These are phyloP conservation scores for Stagonosporopsis rhizophila DNA, from an alignment of 2,329 filamentous ascomycete genomes.

Conservation along the genomic window DNA sequence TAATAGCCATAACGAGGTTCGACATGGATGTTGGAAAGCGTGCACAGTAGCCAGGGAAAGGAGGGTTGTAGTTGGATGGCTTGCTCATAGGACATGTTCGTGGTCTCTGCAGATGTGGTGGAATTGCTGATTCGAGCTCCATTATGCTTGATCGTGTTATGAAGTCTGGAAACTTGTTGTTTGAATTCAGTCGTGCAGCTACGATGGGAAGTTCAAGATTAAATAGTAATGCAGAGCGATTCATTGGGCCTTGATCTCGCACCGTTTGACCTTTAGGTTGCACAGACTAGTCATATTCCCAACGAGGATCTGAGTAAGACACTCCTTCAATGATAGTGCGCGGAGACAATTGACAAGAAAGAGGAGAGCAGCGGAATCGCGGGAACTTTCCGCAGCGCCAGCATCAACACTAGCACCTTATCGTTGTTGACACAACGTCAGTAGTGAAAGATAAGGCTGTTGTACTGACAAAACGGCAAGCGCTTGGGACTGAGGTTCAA, in stretches of 20 bases:
- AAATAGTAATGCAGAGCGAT: background rate
- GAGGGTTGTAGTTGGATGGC: slow-evolving; percentile 36
- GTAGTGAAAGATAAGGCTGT: background rate
- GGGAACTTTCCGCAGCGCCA: background rate
- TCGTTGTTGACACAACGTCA: background rate
- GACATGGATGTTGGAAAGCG: slow-evolving; percentile 42
- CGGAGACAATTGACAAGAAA: background rate
- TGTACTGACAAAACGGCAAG: background rate
- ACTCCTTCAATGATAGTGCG: background rate
- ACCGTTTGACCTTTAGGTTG: background rate
- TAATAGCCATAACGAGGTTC: slow-evolving; percentile 45
- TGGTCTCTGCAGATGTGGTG: slow-evolving; percentile 25
- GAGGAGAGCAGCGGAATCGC: background rate
- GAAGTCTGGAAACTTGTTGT: too few relatives aligned
- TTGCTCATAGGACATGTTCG: slow-evolving; percentile 28
- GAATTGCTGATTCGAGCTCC: slow-evolving; percentile 34
- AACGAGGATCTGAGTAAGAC: background rate
- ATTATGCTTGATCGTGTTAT: slow-evolving; percentile 8
- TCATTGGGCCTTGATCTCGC: background rate
- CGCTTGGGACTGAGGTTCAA: background rate
- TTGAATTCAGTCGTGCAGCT: background rate
- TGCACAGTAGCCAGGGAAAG: slow-evolving; percentile 43
- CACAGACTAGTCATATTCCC: background rate
- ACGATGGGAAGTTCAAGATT: background rate
- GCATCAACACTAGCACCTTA: background rate